Evolutionary conservation across 23 red algal species (phyloP).

Genomic region (Gracilaria caudata): DNA sequence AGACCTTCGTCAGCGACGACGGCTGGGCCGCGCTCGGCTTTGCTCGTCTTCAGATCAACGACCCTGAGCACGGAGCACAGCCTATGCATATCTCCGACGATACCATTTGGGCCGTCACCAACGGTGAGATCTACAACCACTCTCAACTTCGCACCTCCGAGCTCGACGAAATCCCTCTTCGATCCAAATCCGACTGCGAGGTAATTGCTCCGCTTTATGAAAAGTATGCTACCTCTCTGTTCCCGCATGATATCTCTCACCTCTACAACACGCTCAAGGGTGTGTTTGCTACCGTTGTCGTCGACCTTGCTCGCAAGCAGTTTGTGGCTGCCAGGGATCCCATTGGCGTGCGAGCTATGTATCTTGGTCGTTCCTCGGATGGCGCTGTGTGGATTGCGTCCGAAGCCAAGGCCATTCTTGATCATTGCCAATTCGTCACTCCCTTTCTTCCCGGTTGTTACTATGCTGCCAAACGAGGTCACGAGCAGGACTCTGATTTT

Average conservation of each 20-base stretch:
- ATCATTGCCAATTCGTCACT: constrained; percentile 41
- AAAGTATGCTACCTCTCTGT: constrained; percentile 42
- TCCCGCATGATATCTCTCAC: constrained; percentile 22
- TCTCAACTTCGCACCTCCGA: constrained; percentile 30
- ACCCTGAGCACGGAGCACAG: constrained; percentile 90
- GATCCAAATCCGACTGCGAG: constrained; percentile 85
- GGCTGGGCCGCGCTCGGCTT: constrained; percentile 92
- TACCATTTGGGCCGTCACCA: constrained; percentile 69
- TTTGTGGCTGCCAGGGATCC: constrained; percentile 93
- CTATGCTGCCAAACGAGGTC: constrained; percentile 52
- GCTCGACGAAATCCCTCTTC: constrained; percentile 17
- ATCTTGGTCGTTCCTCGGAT: constrained; percentile 73
- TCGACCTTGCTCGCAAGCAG: constrained; percentile 74
- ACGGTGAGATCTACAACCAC: constrained; percentile 99
- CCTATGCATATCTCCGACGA: constrained; percentile 81
- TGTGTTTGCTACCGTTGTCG: constrained; percentile 86
- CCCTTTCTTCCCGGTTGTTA: constrained; percentile 66
- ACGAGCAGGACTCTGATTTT: constrained; percentile 29
- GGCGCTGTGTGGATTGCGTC: constrained; percentile 89
- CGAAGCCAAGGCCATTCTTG: constrained; percentile 79
- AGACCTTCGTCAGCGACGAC: constrained; percentile 64
- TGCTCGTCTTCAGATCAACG: constrained; percentile 88
- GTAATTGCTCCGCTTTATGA: constrained; percentile 90
- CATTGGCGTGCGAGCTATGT: constrained; percentile 91
- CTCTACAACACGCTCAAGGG: constrained; percentile 75